phyloP scores from a whole-genome alignment of 768 basidiomycete genomes.

The Nidula microcarpa region DNA sequence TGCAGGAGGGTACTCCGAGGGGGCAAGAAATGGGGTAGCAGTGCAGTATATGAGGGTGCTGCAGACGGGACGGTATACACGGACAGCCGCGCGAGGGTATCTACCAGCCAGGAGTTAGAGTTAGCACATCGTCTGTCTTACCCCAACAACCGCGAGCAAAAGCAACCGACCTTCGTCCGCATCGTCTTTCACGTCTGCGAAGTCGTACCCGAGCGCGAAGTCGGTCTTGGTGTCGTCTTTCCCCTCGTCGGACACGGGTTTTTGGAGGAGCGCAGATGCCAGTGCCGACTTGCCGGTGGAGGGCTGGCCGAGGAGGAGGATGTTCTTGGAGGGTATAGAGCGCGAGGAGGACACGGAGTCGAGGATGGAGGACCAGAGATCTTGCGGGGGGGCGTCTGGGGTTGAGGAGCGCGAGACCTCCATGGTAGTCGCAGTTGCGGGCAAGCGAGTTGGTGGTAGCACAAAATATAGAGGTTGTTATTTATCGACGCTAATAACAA shows the following conservation, averaged over 20 bases:
- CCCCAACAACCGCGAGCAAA: not conserved
- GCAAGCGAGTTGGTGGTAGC: not conserved
- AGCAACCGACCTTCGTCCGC: constrained; percentile 80
- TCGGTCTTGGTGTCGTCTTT: constrained; percentile 63
- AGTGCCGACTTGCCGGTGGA: constrained; percentile 77
- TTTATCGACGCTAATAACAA: not conserved
- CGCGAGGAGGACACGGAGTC: constrained; percentile 81
- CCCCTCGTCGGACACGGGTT: constrained; percentile 49
- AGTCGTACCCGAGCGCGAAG: constrained; percentile 90
- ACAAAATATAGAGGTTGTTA: not conserved
- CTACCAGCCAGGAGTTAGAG: constrained; percentile 39
- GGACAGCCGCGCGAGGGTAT: constrained; percentile 85
- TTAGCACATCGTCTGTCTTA: not conserved
- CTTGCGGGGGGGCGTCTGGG: constrained; percentile 71
- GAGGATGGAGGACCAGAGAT: constrained; percentile 92
- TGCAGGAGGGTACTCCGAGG: constrained; percentile 64
- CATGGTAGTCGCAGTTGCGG: constrained; percentile 15
- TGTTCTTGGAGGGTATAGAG: constrained; percentile 81
- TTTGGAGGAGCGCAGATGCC: constrained; percentile 68
- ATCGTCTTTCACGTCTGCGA: constrained; percentile 87
- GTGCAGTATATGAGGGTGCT: constrained; percentile 60
- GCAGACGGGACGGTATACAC: constrained; percentile 89
- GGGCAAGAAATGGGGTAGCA: constrained; percentile 79
- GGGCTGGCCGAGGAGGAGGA: constrained; percentile 80
- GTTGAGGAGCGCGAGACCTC: constrained; percentile 58